phyloP scores from a whole-genome alignment of 768 basidiomycete genomes.

The Leccinellum rugosiceps region DNA sequence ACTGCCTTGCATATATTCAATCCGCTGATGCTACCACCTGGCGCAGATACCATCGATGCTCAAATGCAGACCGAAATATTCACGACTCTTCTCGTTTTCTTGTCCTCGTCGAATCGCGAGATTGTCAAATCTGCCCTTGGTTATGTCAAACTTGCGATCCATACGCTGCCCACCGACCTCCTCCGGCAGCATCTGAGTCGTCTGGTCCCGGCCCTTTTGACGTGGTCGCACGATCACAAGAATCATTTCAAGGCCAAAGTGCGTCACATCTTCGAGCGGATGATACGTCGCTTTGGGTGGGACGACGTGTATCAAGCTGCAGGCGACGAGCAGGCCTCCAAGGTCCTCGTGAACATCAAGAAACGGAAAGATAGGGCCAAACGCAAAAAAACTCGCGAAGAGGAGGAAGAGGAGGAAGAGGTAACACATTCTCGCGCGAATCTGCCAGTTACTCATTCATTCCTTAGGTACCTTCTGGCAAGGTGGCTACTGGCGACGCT shows the following conservation, averaged over 20 bases:
- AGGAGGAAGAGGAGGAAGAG: slow-evolving; percentile 58
- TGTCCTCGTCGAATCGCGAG: slow-evolving; percentile 92
- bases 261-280: slow-evolving; percentile 93
- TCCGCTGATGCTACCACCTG: slow-evolving; percentile 1
- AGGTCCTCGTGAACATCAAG: slow-evolving; percentile 91
- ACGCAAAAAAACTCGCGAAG: slow-evolving; percentile 69
- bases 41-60: slow-evolving; percentile 60
- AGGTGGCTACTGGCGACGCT: slow-evolving; percentile 71
- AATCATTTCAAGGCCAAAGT: slow-evolving; percentile 99
- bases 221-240: slow-evolving; percentile 97
- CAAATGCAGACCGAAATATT: slow-evolving; percentile 82
- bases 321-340: slow-evolving; percentile 76
- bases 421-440: slow-evolving; percentile 16
- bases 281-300: slow-evolving; percentile 88
- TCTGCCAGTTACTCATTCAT: slow-evolving; percentile 8
- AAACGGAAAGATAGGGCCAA: slow-evolving; percentile 94
- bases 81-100: slow-evolving; percentile 83
- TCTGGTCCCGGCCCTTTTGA: slow-evolving; percentile 80
- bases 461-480: slow-evolving; percentile 41
- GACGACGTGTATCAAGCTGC: slow-evolving; percentile 75
- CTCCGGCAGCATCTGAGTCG: slow-evolving; percentile 73
- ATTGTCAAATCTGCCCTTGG: slow-evolving; percentile 97
- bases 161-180: slow-evolving; percentile 70
- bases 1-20: neutral
- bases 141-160: slow-evolving; percentile 89